phyloP scores from a whole-genome alignment of 176 grass and related monocot genomes.

The Hsuehochloa calcarea region DNA sequence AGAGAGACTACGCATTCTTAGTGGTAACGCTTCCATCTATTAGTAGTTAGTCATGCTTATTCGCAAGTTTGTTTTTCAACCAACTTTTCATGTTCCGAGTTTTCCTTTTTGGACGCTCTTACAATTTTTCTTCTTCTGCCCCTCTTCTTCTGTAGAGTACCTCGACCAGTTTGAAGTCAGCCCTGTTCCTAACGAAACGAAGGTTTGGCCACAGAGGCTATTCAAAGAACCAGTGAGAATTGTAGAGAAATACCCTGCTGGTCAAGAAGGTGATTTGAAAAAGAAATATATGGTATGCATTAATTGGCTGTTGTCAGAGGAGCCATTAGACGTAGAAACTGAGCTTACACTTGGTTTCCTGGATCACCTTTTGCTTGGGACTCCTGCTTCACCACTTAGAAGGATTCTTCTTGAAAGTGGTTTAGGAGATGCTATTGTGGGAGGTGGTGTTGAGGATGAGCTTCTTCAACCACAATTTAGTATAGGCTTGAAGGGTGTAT shows the following conservation, averaged over 20 bases:
- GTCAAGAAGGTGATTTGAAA: constrained; percentile 77
- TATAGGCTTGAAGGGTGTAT: constrained; percentile 91
- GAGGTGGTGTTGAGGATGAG: constrained; percentile 96
- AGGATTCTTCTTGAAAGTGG: constrained; percentile 87
- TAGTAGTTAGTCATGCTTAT: constrained; percentile 8
- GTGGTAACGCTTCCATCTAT: constrained; percentile 55
- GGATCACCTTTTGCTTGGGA: constrained; percentile 92
- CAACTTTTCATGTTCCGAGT: constrained; percentile 20
- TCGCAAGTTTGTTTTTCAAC: constrained; percentile 6
- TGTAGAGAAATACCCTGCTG: constrained; percentile 83
- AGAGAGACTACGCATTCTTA: constrained; percentile 69
- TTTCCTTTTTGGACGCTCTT: constrained; percentile 2
- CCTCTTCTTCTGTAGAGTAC: constrained; percentile 61
- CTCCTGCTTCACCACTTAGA: constrained; percentile 89
- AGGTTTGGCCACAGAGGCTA: constrained; percentile 74
- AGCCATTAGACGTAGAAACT: constrained; percentile 79
- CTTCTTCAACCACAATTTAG: constrained; percentile 95
- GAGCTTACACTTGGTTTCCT: constrained; percentile 88
- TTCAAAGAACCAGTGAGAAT: constrained; percentile 76
- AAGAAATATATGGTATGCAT: constrained; percentile 97
- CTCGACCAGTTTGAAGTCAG: constrained; percentile 91
- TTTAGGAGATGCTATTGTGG: constrained; percentile 86
- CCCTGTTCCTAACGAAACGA: constrained; percentile 69
- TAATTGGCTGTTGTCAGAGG: constrained; percentile 90
- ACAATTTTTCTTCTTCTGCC: background rate